Evolutionary conservation across 306 rosid species (phyloP).

Genomic region (Elaeagnus macrophylla): DNA sequence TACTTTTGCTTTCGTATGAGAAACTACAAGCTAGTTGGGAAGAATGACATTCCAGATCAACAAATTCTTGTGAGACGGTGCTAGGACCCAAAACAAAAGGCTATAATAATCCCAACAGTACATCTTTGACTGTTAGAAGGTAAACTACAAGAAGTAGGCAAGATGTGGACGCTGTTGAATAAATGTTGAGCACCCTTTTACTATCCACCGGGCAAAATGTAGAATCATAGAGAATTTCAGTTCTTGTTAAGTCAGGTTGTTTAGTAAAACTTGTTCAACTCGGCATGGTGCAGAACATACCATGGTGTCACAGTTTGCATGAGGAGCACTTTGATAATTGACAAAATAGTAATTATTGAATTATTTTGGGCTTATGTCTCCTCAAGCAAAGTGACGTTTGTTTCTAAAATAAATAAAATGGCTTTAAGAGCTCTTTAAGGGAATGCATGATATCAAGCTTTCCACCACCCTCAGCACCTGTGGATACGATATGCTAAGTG

Average conservation of each 20-base stretch:
- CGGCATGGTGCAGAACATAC: conserved; percentile 71
- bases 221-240: background rate
- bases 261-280: background rate
- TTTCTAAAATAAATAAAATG: too few relatives aligned
- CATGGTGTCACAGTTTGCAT: too few relatives aligned
- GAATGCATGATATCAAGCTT: too few relatives aligned
- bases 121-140: conserved; percentile 3
- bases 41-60: background rate
- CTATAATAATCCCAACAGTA: background rate
- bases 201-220: background rate
- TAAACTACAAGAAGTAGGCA: background rate
- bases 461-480: too few relatives aligned
- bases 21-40: background rate
- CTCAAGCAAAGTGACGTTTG: too few relatives aligned
- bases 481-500: too few relatives aligned
- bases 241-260: conserved; percentile 6
- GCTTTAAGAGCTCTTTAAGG: too few relatives aligned
- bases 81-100: background rate
- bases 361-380: too few relatives aligned
- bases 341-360: too few relatives aligned
- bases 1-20: conserved; percentile 2
- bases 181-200: conserved; percentile 4
- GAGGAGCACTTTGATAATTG: too few relatives aligned
- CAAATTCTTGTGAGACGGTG: background rate
- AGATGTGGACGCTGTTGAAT: conserved; percentile 1